Evolutionary conservation across 306 rosid species (phyloP).

Genomic region (Cicer cuneatum): DNA sequence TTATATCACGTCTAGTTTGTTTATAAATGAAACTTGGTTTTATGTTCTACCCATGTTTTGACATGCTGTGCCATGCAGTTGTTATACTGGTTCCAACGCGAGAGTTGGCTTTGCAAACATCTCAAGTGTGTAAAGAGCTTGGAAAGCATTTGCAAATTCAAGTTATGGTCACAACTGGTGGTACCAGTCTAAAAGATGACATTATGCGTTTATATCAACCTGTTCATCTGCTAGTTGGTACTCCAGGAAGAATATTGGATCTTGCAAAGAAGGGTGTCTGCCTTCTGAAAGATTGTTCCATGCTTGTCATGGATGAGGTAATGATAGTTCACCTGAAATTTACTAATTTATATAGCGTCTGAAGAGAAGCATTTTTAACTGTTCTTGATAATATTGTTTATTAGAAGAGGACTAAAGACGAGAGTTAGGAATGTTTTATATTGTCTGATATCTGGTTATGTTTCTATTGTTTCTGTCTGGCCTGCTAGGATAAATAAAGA

Average conservation of each 20-base stretch:
- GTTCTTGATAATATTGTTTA: constrained; percentile 17
- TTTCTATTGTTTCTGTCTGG: neutral
- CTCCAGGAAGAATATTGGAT: constrained; percentile 98
- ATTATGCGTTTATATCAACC: constrained; percentile 99
- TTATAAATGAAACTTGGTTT: constrained; percentile 19
- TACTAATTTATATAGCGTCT: constrained; percentile 13
- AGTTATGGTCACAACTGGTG: constrained; percentile 99
- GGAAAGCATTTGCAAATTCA: constrained; percentile 94
- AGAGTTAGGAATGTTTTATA: constrained; percentile 5
- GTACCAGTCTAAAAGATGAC: constrained; percentile 96
- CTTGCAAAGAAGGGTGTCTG: constrained; percentile 94
- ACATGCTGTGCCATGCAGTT: constrained; percentile 56
- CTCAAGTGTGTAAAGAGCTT: constrained; percentile 98
- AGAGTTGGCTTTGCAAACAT: constrained; percentile 97
- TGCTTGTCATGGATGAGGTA: constrained; percentile 99
- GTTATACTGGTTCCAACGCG: constrained; percentile 97
- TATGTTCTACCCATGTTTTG: constrained; percentile 18
- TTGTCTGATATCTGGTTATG: neutral
- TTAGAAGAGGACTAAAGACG: constrained; percentile 1
- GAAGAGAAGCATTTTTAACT: neutral
- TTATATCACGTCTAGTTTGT: neutral
- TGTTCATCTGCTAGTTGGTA: constrained; percentile 96
- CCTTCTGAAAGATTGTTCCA: constrained; percentile 73
- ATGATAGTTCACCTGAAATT: constrained; percentile 30
- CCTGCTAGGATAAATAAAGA: constrained; percentile 10